Percentiles rank a stretch among this genome's conserved stretches.
Conservation (phyloP, 257 asterid genomes). For the Scutellaria minor region DNA sequence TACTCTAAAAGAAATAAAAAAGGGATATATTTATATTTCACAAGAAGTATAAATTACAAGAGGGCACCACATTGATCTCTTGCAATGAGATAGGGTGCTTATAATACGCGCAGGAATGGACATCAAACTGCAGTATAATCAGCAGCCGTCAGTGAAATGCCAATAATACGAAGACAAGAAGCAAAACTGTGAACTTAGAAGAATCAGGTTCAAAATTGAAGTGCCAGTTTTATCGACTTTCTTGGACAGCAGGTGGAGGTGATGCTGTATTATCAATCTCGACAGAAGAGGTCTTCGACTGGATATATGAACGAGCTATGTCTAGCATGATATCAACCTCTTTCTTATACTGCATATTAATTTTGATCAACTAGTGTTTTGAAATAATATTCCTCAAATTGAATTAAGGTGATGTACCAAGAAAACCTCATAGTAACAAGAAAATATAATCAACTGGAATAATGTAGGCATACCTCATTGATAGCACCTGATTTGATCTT, state of each 20-base stretch:
- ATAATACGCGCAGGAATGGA: conserved; percentile 14
- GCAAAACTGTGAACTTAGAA: conserved; percentile 18
- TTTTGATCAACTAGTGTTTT: neutral
- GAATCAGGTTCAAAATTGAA: conserved; percentile 1
- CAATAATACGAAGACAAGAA: neutral
- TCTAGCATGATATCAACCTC: conserved; percentile 90
- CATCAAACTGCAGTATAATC: neutral
- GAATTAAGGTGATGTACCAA: neutral
- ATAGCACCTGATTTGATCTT: conserved; percentile 89
- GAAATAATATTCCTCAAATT: neutral
- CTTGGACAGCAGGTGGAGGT: conserved; percentile 44
- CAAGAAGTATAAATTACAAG: conserved; percentile 36
- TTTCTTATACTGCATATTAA: conserved; percentile 77
- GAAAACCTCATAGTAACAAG: neutral
- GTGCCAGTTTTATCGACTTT: conserved; percentile 35
- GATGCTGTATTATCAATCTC: conserved; percentile 41
- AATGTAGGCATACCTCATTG: conserved; percentile 60
- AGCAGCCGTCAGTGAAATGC: too few relatives aligned
- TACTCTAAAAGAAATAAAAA: neutral
- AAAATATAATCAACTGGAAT: neutral
- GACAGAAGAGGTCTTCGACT: conserved; percentile 49
- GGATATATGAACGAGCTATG: conserved; percentile 67
- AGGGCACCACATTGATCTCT: conserved; percentile 55
- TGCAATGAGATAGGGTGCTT: conserved; percentile 52
- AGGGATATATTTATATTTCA: neutral